Evolutionary conservation across 345 rosid species (phyloP), one percentile per base, ranked within the genome.

Genomic region (Pseudoturritis turrita): DNA sequence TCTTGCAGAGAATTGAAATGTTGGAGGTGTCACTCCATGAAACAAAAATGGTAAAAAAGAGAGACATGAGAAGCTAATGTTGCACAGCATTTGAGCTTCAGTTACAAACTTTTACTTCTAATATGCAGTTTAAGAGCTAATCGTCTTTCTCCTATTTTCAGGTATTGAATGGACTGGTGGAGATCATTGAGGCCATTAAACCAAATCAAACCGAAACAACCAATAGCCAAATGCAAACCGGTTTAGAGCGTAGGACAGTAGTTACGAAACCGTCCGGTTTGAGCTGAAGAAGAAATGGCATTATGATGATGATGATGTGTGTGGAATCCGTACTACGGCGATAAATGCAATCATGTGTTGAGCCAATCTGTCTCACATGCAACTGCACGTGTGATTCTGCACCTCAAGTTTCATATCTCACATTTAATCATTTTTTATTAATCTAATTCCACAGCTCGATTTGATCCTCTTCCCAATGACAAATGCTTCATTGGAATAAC

Each of bases 301-400:
- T 31, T 9, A 59, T 18, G 39, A 28, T 71, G 68, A 47, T 17
- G 59, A 58, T 33, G 44, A 51, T 44, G 53, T 40, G 36, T 72
- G 26, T 40, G 13, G 29, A 57, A 50, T 68, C 70, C 70, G 74
- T 75, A 75, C 70, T 22, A 68, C 36, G 56, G 33, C 23, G 65
- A 62, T 68, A 61, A 75, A 70, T 76, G 75, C 79, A 75, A 62
- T 54, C 79, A 70, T 76, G 79, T 70, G 79, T 62, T 45, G 65
- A 76, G 53, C 79, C 75, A 62, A 76, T 76, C 79, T 70, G 79
- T 69, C 79, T 46, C 75, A 69, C 74, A 59, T 74, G 73, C 68
- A 66, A 49, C 54, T 58, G 78, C 78, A 67, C 73, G 78, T 67
- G 73, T 74, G 69, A 33, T 43, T 74, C 78, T 67, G 73, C 56